Base-by-base conservation (phyloP, 2,329 filamentous ascomycete species). In the Sclerotinia minor region DNA sequence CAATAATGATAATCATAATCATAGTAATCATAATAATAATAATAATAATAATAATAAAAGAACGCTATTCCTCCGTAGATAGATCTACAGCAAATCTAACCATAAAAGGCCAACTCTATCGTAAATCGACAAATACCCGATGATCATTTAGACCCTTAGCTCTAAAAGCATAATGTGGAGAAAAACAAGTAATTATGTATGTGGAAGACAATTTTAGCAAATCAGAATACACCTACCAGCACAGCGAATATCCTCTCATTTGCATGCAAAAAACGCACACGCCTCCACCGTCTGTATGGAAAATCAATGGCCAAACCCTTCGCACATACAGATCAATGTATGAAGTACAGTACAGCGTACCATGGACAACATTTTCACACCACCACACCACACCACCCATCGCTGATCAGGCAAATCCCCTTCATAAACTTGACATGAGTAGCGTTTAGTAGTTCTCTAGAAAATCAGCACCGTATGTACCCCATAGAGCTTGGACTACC, bases 401-500 rank as follows among this genome's bases (percentile, higher is more conserved):
- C 29, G 5, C 29, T 29, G 5, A 35, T 35, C 5, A 54, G 52
- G 9, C 32, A 54, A 35, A 35, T 6, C 29, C 29, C 11, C 21
- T n/a, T 35, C n/a, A 29, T 19, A 54, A n/a, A 54, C 21, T n/a
- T 35, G 35, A 9, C 2, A 2, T 35, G 8, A 35, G 35, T 9
- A 35, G 7, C 35, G 35, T 35, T 35, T 35, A 21, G 5, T n/a
- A 11, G 32, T 38, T 38, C 54, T 57, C 54, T 35, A 57, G 54
- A 57, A 57, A 57, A 26, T 9, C 47, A n/a, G 47, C 11, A 21
- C 47, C 7, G 47, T 50, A 17, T 24, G 47, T 26, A 17, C 54
- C 54, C 54, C 54, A 57, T 41, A 38, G 54, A 57, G 54, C 54
- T 57, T 57, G 35, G 54, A 57, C 54, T 38, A 38, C 9, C 2